Evolutionary conservation across 495 filamentous ascomycete genomes (phyloP), one percentile per base, ranked within the genome.

Genomic region (Penicillium robsamsonii): DNA sequence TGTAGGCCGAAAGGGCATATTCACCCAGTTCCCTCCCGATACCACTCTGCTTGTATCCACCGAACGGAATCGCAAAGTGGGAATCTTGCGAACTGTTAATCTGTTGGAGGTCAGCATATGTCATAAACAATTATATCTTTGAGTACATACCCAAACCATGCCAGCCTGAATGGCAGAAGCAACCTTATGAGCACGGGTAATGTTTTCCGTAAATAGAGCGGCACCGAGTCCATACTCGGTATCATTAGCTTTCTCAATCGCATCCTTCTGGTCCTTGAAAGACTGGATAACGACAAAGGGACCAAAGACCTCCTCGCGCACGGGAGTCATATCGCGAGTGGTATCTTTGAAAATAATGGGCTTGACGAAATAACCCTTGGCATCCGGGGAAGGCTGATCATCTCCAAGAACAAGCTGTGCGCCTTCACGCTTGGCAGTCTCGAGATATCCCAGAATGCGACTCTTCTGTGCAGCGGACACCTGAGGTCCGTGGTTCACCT

Each of bases 381-480:
- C 46, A 37, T 37, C 46, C 0, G 18, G 8, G 17, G 29, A 24
- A 29, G 45, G 45, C 27, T 46, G 45, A 11, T 46, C 45, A 4
- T 30, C 45, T 3, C 45, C 45, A 18, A 46, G 44, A 30, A 46
- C 45, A 12, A 46, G 45, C 45, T 46, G 45, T 30, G 50, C 1
- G 87, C 91, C 18, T 80, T 65, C 55, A 87, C 77, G 61, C 93
- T 85, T 66, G 86, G 93, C 29, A 73, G 37, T 20, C 35, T 52
- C 25, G 25, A 52, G 37, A 9, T 52, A 52, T 12, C 15, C 74
- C n/a, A 94, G 79, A 18, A 96, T 83, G 15, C 84, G 79, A 51
- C 96, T 90, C 58, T 89, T 90, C 67, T 96, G 92, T 20, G 81
- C 74, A 69, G 87, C 89, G 7, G 90, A 92, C 42, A 95, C 85